Evolutionary conservation across 768 basidiomycete genomes (phyloP).

Genomic region (Dictyophora rubrovolvata): DNA sequence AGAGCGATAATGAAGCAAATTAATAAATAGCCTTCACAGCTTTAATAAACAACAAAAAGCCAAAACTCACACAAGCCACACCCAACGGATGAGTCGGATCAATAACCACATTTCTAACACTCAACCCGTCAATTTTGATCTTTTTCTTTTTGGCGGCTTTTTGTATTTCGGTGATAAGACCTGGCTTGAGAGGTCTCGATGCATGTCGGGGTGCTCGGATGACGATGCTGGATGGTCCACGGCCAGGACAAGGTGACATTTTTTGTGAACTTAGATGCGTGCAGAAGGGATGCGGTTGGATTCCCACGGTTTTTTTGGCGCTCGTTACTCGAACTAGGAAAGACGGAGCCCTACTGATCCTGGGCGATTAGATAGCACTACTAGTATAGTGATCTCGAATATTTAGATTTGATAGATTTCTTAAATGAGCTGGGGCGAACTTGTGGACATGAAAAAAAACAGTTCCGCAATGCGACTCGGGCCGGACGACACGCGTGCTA

Average conservation of each 20-base stretch:
- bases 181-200: conserved; percentile 4
- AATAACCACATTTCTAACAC: background rate
- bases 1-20: background rate
- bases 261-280: background rate
- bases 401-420: too few species aligned
- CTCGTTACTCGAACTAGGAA: background rate
- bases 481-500: too few species aligned
- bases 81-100: conserved; percentile 6
- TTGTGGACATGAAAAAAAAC: too few species aligned
- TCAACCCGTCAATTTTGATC: background rate
- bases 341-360: too few species aligned
- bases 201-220: conserved; percentile 8
- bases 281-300: background rate
- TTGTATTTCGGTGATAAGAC: conserved; percentile 6
- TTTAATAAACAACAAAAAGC: background rate
- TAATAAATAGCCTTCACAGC: background rate
- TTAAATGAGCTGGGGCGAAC: too few species aligned
- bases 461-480: too few species aligned
- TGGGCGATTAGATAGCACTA: too few species aligned
- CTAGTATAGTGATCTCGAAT: too few species aligned
- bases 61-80: conserved; percentile 5
- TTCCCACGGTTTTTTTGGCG: background rate
- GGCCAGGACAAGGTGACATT: conserved; percentile 2
- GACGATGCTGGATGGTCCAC: conserved; percentile 4
- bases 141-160: conserved; percentile 2